Evolutionary conservation across 2,329 filamentous ascomycete species (phyloP).

Genomic region (Aspergillus ibericus): DNA sequence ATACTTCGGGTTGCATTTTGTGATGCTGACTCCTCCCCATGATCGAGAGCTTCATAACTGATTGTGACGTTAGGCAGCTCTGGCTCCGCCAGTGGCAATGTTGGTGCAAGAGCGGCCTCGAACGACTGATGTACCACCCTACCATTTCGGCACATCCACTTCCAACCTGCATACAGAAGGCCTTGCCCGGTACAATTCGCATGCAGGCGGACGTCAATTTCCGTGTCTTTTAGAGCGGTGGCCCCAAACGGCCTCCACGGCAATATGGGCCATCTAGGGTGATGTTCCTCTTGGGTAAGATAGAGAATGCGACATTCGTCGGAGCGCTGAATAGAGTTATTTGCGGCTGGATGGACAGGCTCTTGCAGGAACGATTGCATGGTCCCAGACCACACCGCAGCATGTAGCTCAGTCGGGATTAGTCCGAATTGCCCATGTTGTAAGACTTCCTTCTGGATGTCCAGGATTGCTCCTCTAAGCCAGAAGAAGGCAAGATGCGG

Average conservation of each 20-base stretch:
- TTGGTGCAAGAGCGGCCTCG: neutral
- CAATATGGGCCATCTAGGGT: slow-evolving; percentile 5
- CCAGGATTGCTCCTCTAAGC: slow-evolving; percentile 5
- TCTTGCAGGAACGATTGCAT: slow-evolving; percentile 10
- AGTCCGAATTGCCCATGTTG: neutral
- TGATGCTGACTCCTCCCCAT: neutral
- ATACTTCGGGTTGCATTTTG: slow-evolving; percentile 6
- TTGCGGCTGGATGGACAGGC: slow-evolving; percentile 3
- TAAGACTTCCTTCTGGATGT: neutral
- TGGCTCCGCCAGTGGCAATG: neutral
- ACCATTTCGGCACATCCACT: slow-evolving; percentile 5
- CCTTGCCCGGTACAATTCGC: slow-evolving; percentile 2
- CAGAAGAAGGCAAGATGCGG: slow-evolving; percentile 8
- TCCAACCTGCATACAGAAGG: slow-evolving; percentile 6
- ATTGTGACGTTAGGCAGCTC: neutral
- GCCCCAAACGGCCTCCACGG: slow-evolving; percentile 1
- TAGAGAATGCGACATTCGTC: slow-evolving; percentile 8
- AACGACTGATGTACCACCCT: slow-evolving; percentile 2
- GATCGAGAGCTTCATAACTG: neutral
- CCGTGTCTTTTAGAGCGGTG: slow-evolving; percentile 5
- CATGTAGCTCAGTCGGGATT: slow-evolving; percentile 3
- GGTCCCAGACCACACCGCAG: slow-evolving; percentile 3
- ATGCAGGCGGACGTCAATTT: slow-evolving; percentile 7
- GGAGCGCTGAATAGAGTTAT: neutral
- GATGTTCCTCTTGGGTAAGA: slow-evolving; percentile 5